Conservation (phyloP, 208 protist species). For the Trypanosoma platydactyli region DNA sequence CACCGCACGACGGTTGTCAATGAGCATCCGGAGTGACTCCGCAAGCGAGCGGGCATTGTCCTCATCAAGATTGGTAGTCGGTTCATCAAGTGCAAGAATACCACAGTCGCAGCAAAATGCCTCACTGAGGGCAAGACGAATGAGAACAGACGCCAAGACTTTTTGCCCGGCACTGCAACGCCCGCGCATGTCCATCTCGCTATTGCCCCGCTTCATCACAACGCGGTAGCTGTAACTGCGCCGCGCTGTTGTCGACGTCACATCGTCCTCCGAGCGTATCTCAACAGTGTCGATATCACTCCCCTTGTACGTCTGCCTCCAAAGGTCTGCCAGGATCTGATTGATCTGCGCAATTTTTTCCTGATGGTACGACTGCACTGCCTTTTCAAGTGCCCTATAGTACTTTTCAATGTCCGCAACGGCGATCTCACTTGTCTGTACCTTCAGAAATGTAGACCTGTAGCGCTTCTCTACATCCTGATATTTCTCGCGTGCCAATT, state of each 20-base stretch:
- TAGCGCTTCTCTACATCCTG: conserved; percentile 85
- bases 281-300: conserved; percentile 98
- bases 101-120: conserved; percentile 99
- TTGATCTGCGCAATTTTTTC: conserved; percentile 99
- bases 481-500: conserved; percentile 79
- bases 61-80: conserved; percentile 99
- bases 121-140: conserved; percentile 98
- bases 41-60: conserved; percentile 89
- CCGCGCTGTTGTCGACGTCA: conserved; percentile 50
- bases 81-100: conserved; percentile 99
- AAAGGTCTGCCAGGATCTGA: conserved; percentile 96
- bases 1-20: conserved; percentile 67
- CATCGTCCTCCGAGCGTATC: conserved; percentile 93
- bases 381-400: conserved; percentile 90
- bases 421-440: conserved; percentile 85
- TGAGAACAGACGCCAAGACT: conserved; percentile 98
- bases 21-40: conserved; percentile 78
- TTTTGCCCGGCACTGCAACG: conserved; percentile 98
- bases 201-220: conserved; percentile 95
- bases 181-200: conserved; percentile 98
- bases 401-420: conserved; percentile 91
- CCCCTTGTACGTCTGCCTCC: conserved; percentile 97
- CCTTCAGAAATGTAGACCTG: conserved; percentile 86
- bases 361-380: conserved; percentile 97
- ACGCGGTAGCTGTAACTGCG: conserved; percentile 93